Evolutionary conservation across 2,329 filamentous ascomycete species (phyloP), one percentile per base, ranked within the genome.

Genomic region (Chaetomiaceae sp.): DNA sequence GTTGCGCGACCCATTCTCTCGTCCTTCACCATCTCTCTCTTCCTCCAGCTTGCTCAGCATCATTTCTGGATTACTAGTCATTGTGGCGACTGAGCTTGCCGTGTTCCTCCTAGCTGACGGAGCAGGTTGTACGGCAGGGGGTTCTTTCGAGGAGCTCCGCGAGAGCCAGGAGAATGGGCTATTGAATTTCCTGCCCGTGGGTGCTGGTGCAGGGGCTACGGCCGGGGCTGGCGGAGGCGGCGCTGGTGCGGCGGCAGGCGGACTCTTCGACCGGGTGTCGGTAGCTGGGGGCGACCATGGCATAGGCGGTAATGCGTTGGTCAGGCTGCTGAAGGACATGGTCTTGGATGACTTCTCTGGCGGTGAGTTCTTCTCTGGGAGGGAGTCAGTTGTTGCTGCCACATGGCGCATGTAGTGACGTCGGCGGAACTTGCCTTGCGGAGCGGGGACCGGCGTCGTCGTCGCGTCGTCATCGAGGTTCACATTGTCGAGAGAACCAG

Each of bases 161-260:
- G 89, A 89, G 34, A 95, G 78, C 85, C 89, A 92, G 34, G 89
- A 82, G 63, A 95, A 95, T n/a, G 87, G 89, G 61, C 89, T 89
- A 8, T 89, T 91, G 51, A 95, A 80, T 68, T 94, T 95, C 65
- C 90, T 78, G 74, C 71, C 18, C 57, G 68, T 58, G 56, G 65
- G 68, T 10, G 65, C 59, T 34, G 70, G 66, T 50, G 71, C 54
- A 34, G 65, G 58, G 42, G 65, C 63, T 56, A 69, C 67, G 46
- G 54, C 36, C 60, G 58, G 60, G 30, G 62, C 62, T 23, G 65
- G 65, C n/a, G 66, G 66, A 38, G 63, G 23, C 30, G 43, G 14
- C n/a, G 27, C 16, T 11, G 42, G 67, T 41, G 65, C 62, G 30
- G 65, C 62, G 30, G 66, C 62, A 58, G 69, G 59, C 62, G 71